Evolutionary conservation across 2,329 filamentous ascomycete species (phyloP).

Genomic region (Tympanopsis confertula): DNA sequence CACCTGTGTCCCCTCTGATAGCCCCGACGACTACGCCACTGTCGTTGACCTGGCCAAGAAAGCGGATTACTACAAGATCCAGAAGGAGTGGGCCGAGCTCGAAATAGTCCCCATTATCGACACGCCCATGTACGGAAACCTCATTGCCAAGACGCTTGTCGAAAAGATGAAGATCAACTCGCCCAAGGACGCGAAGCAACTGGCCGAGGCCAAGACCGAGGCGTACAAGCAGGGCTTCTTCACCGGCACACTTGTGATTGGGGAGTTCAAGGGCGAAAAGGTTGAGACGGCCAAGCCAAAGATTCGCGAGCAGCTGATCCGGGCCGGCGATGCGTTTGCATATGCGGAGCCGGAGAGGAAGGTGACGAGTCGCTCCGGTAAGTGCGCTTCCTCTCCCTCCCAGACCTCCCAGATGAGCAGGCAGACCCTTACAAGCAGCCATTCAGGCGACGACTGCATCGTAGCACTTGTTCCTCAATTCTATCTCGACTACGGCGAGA

Average conservation of each 20-base stretch:
- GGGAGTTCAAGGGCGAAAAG: constrained; percentile 76
- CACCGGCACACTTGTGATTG: constrained; percentile 78
- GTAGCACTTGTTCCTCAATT: constrained; percentile 91
- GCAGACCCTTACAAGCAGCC: too few species aligned
- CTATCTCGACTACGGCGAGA: constrained; percentile 94
- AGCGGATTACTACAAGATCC: constrained; percentile 86
- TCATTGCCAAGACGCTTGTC: constrained; percentile 71
- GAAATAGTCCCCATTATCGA: constrained; percentile 83
- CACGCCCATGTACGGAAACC: constrained; percentile 76
- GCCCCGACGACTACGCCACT: constrained; percentile 88
- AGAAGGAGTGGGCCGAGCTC: constrained; percentile 90
- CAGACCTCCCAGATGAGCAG: too few species aligned
- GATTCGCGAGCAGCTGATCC: constrained; percentile 66
- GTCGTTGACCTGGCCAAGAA: constrained; percentile 84
- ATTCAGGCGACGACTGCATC: constrained; percentile 82
- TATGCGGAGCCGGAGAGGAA: constrained; percentile 89
- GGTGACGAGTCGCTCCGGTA: constrained; percentile 79
- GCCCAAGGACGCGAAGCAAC: constrained; percentile 82
- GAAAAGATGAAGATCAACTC: constrained; percentile 94
- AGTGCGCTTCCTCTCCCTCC: too few species aligned
- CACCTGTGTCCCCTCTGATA: constrained; percentile 89
- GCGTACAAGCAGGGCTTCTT: constrained; percentile 98
- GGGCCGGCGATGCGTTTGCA: constrained; percentile 69
- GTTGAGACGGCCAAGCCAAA: constrained; percentile 82
- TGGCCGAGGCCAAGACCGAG: constrained; percentile 87